Percentiles rank a stretch among this genome's conserved stretches.
Conservation (phyloP, 352 stramenopile genomes). For the Bremia lactucae region DNA sequence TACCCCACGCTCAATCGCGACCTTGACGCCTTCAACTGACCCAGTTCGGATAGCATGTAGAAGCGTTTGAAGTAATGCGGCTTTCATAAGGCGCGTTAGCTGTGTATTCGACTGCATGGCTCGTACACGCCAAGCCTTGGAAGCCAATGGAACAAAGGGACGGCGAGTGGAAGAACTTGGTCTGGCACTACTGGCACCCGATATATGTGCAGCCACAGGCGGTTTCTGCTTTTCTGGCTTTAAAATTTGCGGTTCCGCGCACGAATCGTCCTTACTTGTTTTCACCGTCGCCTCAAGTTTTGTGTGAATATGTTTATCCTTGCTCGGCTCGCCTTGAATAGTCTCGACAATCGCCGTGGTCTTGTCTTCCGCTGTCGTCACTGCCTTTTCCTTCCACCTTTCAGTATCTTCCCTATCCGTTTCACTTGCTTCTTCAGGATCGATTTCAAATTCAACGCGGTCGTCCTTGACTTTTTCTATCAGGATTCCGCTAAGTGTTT, state of each 20-base stretch:
- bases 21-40: conserved; percentile 70
- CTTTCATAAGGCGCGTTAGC: conserved; percentile 68
- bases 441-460: conserved; percentile 6
- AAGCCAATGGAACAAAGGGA: conserved; percentile 39
- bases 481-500: neutral
- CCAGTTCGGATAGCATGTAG: conserved; percentile 69
- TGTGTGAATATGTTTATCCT: conserved; percentile 13
- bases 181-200: conserved; percentile 17
- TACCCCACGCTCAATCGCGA: conserved; percentile 78
- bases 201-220: conserved; percentile 2
- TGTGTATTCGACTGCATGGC: conserved; percentile 53
- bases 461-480: conserved; percentile 4
- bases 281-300: conserved; percentile 14
- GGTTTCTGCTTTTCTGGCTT: conserved; percentile 5
- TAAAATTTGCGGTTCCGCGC: conserved; percentile 3
- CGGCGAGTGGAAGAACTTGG: conserved; percentile 12
- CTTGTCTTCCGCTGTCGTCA: neutral
- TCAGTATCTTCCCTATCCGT: conserved; percentile 11
- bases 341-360: conserved; percentile 1
- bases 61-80: conserved; percentile 74
- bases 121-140: conserved; percentile 37
- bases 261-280: conserved; percentile 13
- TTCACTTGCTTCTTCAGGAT: conserved; percentile 10
- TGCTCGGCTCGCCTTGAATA: neutral
- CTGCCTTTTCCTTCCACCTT: conserved; percentile 11